phyloP scores from a whole-genome alignment of 768 basidiomycete genomes.

The Suillus lakei region DNA sequence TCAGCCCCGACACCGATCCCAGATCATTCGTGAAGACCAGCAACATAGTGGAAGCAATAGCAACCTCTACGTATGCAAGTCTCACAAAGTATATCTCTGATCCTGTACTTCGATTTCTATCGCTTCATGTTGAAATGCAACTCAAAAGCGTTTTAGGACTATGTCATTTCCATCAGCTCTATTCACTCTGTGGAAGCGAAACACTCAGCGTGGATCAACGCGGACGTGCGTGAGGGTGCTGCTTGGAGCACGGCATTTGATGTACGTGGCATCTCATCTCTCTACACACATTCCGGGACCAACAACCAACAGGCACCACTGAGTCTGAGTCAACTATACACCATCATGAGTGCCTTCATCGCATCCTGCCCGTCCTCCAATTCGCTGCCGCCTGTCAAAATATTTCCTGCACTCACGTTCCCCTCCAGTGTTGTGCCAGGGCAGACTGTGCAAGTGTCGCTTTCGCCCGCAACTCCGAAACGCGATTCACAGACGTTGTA shows the following conservation, averaged over 20 bases:
- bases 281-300: slow-evolving; percentile 35
- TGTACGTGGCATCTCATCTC: slow-evolving; percentile 36
- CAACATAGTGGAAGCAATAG: slow-evolving; percentile 58
- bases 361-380: slow-evolving; percentile 57
- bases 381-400: slow-evolving; percentile 48
- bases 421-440: slow-evolving; percentile 33
- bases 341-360: slow-evolving; percentile 50
- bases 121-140: slow-evolving; percentile 24
- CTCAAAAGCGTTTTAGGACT: slow-evolving; percentile 28
- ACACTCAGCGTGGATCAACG: slow-evolving; percentile 66
- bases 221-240: slow-evolving; percentile 49
- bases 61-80: slow-evolving; percentile 59
- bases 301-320: slow-evolving; percentile 41
- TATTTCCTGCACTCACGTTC: slow-evolving; percentile 54
- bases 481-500: slow-evolving; percentile 31
- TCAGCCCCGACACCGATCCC: slow-evolving; percentile 50
- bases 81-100: slow-evolving; percentile 52
- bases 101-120: slow-evolving; percentile 38
- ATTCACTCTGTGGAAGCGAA: slow-evolving; percentile 66
- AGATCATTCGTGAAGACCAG: slow-evolving; percentile 54
- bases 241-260: slow-evolving; percentile 68
- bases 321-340: slow-evolving; percentile 44
- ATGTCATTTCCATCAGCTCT: slow-evolving; percentile 57
- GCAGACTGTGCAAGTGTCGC: slow-evolving; percentile 29
- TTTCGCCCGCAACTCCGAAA: slow-evolving; percentile 16